Base-by-base conservation (phyloP, 352 stramenopile genomes). In the Phytophthora boehmeriae region DNA sequence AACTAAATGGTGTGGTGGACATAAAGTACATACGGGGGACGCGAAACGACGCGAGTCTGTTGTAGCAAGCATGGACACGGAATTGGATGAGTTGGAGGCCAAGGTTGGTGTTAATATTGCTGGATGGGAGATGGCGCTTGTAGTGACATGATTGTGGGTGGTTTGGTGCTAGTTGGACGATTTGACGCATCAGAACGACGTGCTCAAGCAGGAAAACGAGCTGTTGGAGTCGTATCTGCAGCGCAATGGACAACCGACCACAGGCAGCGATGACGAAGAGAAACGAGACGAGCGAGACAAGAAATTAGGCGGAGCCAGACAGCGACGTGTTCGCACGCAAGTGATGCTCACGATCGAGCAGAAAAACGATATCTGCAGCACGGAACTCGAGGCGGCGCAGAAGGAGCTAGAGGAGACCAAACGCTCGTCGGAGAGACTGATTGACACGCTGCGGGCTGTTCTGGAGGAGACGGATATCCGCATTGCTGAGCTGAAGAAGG, bases 401-500 rank as follows among this genome's bases (percentile, higher is more conserved):
- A 97, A 97, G 60, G 84, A 97, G 52, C 71, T 96, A 2, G 89
- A 98, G 59, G 87, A 95, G 71, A 95, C 89, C 41, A 96, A 95
- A 60, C 74, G 81, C 48, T 96, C 88, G 42, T 96, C 84, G 22
- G 92, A 97, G 63, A 86, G 96, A 43, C 77, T 98, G n/a, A 96
- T 98, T 38, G 94, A 98, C 71, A 98, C 92, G 22, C 73, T 98
- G 17, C 87, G 86, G 4, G 91, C 92, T 0, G 91, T 98, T 32
- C 73, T 98, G 10, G 92, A 98, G 52, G 92, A 98, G 72, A 97
- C 93, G 13, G 92, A 98, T 51, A 95, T 98, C 25, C 86, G 94
- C 56, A 98, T 98, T 48, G 76, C 87, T 6, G 94, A 98, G 70
- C 78, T 98, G 50, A 98, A 98, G 80, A 97, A 97, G 66, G 94